Evolutionary conservation across 1,284 basidiomycete species (phyloP).

Genomic region (Sutorius eximius): DNA sequence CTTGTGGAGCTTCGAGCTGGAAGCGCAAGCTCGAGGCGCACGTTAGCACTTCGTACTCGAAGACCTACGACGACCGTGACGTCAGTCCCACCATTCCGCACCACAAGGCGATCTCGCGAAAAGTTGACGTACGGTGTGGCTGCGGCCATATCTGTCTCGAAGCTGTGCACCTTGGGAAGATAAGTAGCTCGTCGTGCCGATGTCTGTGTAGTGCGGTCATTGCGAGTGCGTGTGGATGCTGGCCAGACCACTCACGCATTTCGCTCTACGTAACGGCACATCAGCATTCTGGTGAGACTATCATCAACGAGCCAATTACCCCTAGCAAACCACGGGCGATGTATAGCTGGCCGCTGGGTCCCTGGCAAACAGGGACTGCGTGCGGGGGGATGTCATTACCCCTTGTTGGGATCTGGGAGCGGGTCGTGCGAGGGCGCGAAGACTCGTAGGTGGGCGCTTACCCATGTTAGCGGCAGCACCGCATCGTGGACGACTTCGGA

Average conservation of each 20-base stretch:
- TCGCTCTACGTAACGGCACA: slow-evolving; percentile 15
- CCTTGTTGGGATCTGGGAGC: slow-evolving; percentile 14
- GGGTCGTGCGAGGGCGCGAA: not conserved
- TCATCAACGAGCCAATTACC: slow-evolving; percentile 5
- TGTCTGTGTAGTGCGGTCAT: slow-evolving; percentile 8
- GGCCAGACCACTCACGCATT: slow-evolving; percentile 15
- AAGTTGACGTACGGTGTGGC: slow-evolving; percentile 13
- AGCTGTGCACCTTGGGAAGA: slow-evolving; percentile 18
- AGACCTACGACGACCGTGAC: slow-evolving; percentile 9
- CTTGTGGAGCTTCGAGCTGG: slow-evolving; percentile 3
- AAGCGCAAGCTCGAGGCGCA: slow-evolving; percentile 25
- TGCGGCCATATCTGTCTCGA: slow-evolving; percentile 11
- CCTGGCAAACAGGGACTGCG: slow-evolving; percentile 19
- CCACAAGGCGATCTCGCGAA: not conserved
- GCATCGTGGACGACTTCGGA: not conserved
- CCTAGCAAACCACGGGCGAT: slow-evolving; percentile 19
- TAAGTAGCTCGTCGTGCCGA: slow-evolving; percentile 20
- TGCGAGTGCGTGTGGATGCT: not conserved
- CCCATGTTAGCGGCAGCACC: slow-evolving; percentile 20
- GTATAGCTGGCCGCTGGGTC: slow-evolving; percentile 15
- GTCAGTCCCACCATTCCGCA: not conserved
- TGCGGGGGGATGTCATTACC: slow-evolving; percentile 25
- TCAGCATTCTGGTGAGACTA: slow-evolving; percentile 9
- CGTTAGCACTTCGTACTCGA: slow-evolving; percentile 28
- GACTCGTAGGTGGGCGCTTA: slow-evolving; percentile 1